Base-by-base conservation (phyloP, 2,329 filamentous ascomycete genomes). In the Aspergillus puulaauensis region DNA sequence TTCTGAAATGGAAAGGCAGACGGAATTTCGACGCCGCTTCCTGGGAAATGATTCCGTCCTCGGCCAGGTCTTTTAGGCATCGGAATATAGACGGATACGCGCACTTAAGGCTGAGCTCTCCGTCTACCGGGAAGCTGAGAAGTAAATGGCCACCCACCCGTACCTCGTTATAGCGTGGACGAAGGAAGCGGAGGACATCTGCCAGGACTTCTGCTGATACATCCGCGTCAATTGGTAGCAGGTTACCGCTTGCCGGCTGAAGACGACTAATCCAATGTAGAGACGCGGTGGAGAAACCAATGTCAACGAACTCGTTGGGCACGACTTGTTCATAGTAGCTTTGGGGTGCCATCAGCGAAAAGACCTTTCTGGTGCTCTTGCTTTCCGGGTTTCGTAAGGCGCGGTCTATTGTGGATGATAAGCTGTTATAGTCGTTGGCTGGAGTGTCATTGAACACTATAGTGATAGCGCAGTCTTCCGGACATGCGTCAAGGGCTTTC, bases 231-330 rank as follows among this genome's bases (percentile, higher is more conserved):
- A 23, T 40, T 7, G 52, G 52, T 15, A 54, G 52, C 15, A 41
- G 37, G 31, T 54, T 23, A 8, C 35, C 44, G 6, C 35, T 37
- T 4, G 52, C 39, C 3, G 52, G 52, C 21, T 54, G 52, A 6
- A 54, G 52, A 31, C 52, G 52, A 19, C 52, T 43, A 24, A 54
- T 54, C 52, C 52, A 54, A 19, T 54, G 52, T 33, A 54, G 45
- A 2, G 52, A 41, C 15, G 52, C 52, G 2, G 52, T 54, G 6
- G 52, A 54, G 19, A 54, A 54, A 2, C 52, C 52, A 39, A 54
- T 35, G 21, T 54, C 52, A 17, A 54, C 35, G 3, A 45, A 54
- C 8, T 31, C 44, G 7, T 54, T 37, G 4, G 35, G 33, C 11
- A 54, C 52, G 43, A 54, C 23, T 27, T 54, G 52, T 24, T 54